Base-by-base conservation (phyloP, 805 yeast genomes). In the Tetrapisispora namnaoensis region DNA sequence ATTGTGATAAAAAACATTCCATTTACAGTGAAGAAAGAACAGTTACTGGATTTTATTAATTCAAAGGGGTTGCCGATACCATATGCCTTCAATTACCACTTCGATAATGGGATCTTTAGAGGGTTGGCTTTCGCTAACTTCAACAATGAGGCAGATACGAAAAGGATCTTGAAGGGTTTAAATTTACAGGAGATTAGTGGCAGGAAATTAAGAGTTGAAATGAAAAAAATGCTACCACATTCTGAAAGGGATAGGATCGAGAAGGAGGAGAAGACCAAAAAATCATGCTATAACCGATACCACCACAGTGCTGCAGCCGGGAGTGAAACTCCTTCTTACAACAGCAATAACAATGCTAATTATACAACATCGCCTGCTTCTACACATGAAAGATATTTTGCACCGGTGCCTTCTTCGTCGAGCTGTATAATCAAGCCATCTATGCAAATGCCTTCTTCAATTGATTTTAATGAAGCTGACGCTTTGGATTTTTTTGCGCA, bases 71-170 rank as follows among this genome's bases (percentile, higher is more conserved):
- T 93, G 55, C 98, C 99, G 1, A 74, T 91, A 53, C 99, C 99
- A 1, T 93, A 93, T 67, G 99, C 99, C 1, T 93, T 93, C 71
- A 93, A 93, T 69, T 93, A 93, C 69, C 99, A 93, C 69, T 93
- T 91, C 65, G 99, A 93, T 68, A 90, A 89, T 63, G 99, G 99
- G n/a, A 96, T 93, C 1, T 93, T 93, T 65, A 77, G 99, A 55
- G 99, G 99, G 17, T 77, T 93, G 57, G 99, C 99, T 0, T 93
- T 93, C 74, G 99, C 99, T 2, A 93, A 93, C 67, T 93, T 93
- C 68, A 84, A 96, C 36, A 84, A 93, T 18, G 81, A 96, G 22
- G 96, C 87, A 51, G 99, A 93, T 63, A 91, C 99, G 3, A 82
- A 91, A 2, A 70, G 80, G 58, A 97, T 91, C n/a, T 95, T 93